Percentiles rank a stretch among this genome's conserved stretches.
These are phyloP conservation scores for Heterobasidion annosum DNA, from an alignment of 1,284 basidiomycete genomes.

Conservation along the genomic window DNA sequence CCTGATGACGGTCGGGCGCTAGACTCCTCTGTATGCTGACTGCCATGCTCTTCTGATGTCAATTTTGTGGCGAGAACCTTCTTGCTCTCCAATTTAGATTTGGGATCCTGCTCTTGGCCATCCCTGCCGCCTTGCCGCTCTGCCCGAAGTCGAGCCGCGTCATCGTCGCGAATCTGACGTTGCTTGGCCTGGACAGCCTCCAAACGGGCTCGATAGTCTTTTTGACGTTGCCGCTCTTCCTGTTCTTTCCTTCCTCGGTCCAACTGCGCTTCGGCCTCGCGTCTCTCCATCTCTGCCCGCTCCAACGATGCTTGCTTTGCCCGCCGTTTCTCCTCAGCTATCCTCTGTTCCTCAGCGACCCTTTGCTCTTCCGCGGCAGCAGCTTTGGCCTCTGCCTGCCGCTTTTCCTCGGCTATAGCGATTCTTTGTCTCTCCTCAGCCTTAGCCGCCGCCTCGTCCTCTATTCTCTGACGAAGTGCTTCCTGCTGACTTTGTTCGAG, in stretches of 20 bases:
- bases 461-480: not conserved
- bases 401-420: not conserved
- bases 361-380: not conserved
- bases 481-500: not conserved
- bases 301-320: not conserved
- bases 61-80: not conserved
- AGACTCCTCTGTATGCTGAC: not conserved
- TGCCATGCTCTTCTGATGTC: not conserved
- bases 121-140: not conserved
- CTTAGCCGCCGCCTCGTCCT: not conserved
- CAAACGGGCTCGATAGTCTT: too few relatives aligned
- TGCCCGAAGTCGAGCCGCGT: not conserved
- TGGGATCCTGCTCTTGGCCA: not conserved
- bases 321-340: not conserved
- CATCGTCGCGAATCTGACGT: not conserved
- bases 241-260: too few relatives aligned
- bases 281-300: not conserved
- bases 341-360: not conserved
- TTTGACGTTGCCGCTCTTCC: too few relatives aligned
- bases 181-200: not conserved
- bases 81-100: not conserved
- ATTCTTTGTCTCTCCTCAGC: not conserved
- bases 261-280: too few relatives aligned
- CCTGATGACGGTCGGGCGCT: not conserved
- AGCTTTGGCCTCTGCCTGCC: not conserved